These are phyloP conservation scores for Solanum paucissectum DNA, from an alignment of 257 asterid genomes.

Conservation along the genomic window DNA sequence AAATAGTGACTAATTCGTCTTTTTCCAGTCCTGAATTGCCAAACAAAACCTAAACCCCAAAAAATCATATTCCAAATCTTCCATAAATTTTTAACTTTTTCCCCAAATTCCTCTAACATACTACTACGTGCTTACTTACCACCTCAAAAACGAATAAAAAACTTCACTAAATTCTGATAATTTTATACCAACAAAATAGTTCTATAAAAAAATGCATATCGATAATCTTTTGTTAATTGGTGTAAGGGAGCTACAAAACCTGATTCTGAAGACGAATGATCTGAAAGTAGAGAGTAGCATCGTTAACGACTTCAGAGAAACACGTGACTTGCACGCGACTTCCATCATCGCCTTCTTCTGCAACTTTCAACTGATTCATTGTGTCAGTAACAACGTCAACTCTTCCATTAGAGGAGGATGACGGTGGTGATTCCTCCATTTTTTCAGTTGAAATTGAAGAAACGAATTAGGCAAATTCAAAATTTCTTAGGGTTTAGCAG, in stretches of 20 bases:
- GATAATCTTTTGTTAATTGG: not conserved
- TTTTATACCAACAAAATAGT: not conserved
- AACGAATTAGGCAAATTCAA: not conserved
- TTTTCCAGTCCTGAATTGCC: not conserved
- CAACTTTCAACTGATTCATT: constrained; percentile 11
- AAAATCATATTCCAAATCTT: not conserved
- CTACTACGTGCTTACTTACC: not conserved
- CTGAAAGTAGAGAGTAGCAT: constrained; percentile 56
- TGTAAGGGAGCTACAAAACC: constrained; percentile 15
- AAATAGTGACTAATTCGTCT: not conserved
- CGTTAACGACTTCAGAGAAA: constrained; percentile 61
- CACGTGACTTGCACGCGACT: constrained; percentile 46
- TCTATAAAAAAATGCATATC: not conserved
- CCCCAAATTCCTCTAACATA: not conserved
- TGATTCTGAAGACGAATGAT: constrained; percentile 77
- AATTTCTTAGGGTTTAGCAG: not conserved
- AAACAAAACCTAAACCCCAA: not conserved
- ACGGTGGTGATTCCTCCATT: not conserved
- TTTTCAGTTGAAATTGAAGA: not conserved
- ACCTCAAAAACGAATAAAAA: not conserved
- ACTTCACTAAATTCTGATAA: not conserved
- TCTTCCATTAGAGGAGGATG: not conserved
- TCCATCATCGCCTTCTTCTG: constrained; percentile 6
- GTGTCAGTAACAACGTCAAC: not conserved
- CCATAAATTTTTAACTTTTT: not conserved